Conservation (phyloP, 1,139 yeast species). For the Zygosaccharomyces pseudobailii region DNA sequence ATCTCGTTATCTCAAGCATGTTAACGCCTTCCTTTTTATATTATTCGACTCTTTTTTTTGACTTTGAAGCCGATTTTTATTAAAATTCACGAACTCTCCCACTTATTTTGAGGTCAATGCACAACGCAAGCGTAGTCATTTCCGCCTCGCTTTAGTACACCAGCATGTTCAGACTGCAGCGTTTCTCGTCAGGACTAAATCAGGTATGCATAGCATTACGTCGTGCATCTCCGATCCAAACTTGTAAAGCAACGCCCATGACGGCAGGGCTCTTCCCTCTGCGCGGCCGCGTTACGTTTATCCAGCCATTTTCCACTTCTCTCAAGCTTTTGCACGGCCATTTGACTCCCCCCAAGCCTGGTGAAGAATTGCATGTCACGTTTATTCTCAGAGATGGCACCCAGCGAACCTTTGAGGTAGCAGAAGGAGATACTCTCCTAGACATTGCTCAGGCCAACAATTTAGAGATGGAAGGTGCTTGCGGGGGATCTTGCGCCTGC, state of each 20-base stretch:
- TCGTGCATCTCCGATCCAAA: background rate
- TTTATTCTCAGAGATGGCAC: conserved; percentile 90
- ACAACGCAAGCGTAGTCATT: background rate
- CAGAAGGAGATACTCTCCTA: conserved; percentile 85
- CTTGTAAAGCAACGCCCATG: background rate
- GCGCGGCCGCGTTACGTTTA: background rate
- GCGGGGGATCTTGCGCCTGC: conserved; percentile 99
- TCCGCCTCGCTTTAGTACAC: background rate
- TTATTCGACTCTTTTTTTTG: background rate
- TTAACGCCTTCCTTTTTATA: background rate
- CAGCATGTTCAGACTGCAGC: background rate
- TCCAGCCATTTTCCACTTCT: conserved; percentile 4
- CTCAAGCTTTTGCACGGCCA: conserved; percentile 59
- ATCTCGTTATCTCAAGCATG: background rate
- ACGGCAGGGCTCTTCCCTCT: background rate
- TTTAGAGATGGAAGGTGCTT: conserved; percentile 96
- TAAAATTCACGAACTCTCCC: background rate
- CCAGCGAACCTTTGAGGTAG: conserved; percentile 75
- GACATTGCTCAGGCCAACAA: conserved; percentile 95
- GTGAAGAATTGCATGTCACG: conserved; percentile 82
- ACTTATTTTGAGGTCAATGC: background rate
- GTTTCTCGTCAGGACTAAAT: background rate
- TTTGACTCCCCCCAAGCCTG: conserved; percentile 82
- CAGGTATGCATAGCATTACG: background rate
- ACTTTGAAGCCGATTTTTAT: background rate